phyloP scores from a whole-genome alignment of 2,329 filamentous ascomycete genomes.

The Hypoxylon sp. region DNA sequence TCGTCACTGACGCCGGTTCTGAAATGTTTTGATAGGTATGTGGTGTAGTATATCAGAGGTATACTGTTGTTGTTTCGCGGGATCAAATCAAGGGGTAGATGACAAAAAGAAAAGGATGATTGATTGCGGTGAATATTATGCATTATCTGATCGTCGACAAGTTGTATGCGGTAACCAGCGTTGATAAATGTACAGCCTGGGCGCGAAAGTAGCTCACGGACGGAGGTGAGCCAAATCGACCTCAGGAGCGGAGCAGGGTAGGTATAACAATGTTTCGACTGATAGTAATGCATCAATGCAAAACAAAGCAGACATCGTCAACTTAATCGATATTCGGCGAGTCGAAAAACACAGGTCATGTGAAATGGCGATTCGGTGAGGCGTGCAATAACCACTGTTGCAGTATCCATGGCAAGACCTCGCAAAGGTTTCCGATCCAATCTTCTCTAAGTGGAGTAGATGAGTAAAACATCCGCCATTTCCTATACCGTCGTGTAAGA shows the following conservation, averaged over 20 bases:
- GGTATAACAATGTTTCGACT: background rate
- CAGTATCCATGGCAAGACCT: conserved; percentile 16
- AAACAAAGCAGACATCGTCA: conserved; percentile 6
- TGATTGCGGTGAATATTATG: conserved; percentile 33
- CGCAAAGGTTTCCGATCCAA: conserved; percentile 17
- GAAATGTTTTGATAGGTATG: conserved; percentile 2
- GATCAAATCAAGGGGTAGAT: conserved; percentile 4
- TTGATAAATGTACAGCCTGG: conserved; percentile 25
- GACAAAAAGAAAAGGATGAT: conserved; percentile 18
- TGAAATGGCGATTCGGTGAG: conserved; percentile 7
- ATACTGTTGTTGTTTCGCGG: conserved; percentile 1
- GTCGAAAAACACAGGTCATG: conserved; percentile 2
- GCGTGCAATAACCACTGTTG: background rate
- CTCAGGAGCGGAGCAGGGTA: background rate
- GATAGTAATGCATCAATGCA: conserved; percentile 6
- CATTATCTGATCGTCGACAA: conserved; percentile 24
- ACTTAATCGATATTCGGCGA: conserved; percentile 11
- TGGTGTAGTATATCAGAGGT: conserved; percentile 7
- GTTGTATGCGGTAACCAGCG: conserved; percentile 29
- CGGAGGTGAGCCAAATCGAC: background rate
- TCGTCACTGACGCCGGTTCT: conserved; percentile 11
- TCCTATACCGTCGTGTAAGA: conserved; percentile 27
- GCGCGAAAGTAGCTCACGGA: conserved; percentile 1
- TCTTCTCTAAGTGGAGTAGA: conserved; percentile 24
- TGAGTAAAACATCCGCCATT: conserved; percentile 19